Percentiles rank a stretch among this genome's conserved stretches.
Conservation (phyloP, 441 rosid genomes). For the Daphne laureola region DNA sequence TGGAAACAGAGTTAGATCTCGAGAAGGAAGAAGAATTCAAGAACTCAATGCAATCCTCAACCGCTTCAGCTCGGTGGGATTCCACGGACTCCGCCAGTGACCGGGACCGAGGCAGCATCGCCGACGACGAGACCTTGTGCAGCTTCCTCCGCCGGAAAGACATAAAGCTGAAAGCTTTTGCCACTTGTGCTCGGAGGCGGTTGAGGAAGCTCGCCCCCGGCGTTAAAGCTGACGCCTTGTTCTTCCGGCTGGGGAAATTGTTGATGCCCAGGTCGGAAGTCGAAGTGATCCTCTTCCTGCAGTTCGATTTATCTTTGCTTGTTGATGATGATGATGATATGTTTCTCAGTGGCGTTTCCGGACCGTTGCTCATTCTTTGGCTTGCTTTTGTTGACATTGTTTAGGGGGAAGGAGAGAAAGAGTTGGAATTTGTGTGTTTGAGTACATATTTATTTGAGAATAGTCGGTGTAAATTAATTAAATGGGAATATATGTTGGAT, state of each 20-base stretch:
- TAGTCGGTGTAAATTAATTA: too few relatives aligned
- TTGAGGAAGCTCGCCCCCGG: constrained; percentile 39
- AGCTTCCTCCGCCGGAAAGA: constrained; percentile 32
- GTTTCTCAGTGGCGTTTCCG: constrained; percentile 27
- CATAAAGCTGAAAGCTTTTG: constrained; percentile 41
- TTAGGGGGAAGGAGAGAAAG: constrained; percentile 1
- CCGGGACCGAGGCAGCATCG: constrained; percentile 50
- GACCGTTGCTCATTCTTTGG: constrained; percentile 59
- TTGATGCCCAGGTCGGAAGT: constrained; percentile 16
- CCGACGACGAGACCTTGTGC: constrained; percentile 43
- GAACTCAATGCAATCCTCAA: constrained; percentile 92
- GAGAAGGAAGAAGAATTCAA: constrained; percentile 65
- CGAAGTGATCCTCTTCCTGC: too few relatives aligned
- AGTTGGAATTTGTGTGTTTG: constrained; percentile 6
- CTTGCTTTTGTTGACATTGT: constrained; percentile 40
- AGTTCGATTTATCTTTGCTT: too few relatives aligned
- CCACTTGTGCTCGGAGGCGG: constrained; percentile 51
- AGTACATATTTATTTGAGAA: constrained; percentile 22
- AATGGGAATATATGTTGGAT: too few relatives aligned
- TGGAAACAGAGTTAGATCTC: constrained; percentile 43
- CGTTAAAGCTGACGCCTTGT: constrained; percentile 29
- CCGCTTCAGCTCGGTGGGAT: constrained; percentile 81
- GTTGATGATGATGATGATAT: too few relatives aligned
- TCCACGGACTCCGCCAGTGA: constrained; percentile 63
- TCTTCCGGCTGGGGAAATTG: constrained; percentile 29